Conservation (phyloP, 768 basidiomycete genomes). For the Lepiota venenata region DNA sequence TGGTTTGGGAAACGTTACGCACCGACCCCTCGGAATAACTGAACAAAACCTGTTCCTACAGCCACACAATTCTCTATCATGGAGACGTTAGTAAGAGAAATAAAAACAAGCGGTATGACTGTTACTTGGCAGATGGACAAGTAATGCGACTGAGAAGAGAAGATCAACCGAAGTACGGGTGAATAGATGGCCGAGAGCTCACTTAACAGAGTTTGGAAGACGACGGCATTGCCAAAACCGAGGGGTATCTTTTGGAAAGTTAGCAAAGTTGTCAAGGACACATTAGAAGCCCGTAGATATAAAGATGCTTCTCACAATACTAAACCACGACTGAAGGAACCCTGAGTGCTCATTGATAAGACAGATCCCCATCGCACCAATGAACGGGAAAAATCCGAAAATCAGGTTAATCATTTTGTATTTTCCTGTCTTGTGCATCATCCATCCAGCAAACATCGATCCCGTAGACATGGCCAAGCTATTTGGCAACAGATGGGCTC, state of each 20-base stretch:
- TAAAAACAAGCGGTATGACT: neutral
- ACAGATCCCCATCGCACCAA: slow-evolving; percentile 47
- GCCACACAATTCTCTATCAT: slow-evolving; percentile 54
- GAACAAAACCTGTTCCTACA: slow-evolving; percentile 65
- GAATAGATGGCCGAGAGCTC: slow-evolving; percentile 18
- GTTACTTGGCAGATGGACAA: slow-evolving; percentile 61
- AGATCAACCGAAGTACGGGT: slow-evolving; percentile 24
- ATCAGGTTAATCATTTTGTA: slow-evolving; percentile 59
- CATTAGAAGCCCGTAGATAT: neutral
- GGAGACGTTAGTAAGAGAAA: neutral
- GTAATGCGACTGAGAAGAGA: slow-evolving; percentile 52
- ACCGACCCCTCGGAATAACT: slow-evolving; percentile 67
- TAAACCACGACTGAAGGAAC: slow-evolving; percentile 49
- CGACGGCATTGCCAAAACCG: slow-evolving; percentile 74
- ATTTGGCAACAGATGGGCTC: slow-evolving; percentile 60
- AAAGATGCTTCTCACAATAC: slow-evolving; percentile 43
- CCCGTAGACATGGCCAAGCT: slow-evolving; percentile 58
- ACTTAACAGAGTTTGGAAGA: slow-evolving; percentile 69
- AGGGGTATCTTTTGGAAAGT: slow-evolving; percentile 47
- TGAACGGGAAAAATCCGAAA: slow-evolving; percentile 62
- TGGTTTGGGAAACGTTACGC: slow-evolving; percentile 13
- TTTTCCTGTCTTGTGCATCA: slow-evolving; percentile 62
- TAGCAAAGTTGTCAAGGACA: neutral
- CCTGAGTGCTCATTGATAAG: slow-evolving; percentile 48
- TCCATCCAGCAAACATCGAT: slow-evolving; percentile 66